Conservation (phyloP, 441 rosid species). For the Arabidopsis lyrata region DNA sequence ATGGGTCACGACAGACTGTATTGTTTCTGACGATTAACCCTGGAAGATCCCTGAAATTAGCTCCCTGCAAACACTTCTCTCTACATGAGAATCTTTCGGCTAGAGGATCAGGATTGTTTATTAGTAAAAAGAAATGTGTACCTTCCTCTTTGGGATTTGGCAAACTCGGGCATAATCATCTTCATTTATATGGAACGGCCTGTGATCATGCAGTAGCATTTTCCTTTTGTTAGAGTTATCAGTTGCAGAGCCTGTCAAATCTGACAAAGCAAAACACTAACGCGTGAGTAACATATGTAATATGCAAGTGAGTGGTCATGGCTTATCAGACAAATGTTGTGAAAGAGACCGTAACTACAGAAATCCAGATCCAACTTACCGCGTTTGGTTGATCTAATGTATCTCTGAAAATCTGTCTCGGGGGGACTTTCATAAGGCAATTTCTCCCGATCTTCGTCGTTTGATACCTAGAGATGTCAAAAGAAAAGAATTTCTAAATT, state of each 20-base stretch:
- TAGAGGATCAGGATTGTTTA: slow-evolving; percentile 2
- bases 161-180: slow-evolving; percentile 76
- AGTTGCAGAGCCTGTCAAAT: slow-evolving; percentile 59
- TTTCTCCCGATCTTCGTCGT: slow-evolving; percentile 58
- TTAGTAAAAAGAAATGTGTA: slow-evolving; percentile 33
- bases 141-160: slow-evolving; percentile 88
- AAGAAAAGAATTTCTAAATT: neutral
- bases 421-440: slow-evolving; percentile 67
- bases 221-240: slow-evolving; percentile 42
- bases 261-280: slow-evolving; percentile 49
- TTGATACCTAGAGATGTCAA: slow-evolving; percentile 49
- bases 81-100: slow-evolving; percentile 44
- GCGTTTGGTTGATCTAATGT: slow-evolving; percentile 68
- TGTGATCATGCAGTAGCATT: slow-evolving; percentile 70
- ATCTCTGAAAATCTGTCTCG: slow-evolving; percentile 83
- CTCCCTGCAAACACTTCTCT: slow-evolving; percentile 61
- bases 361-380: slow-evolving; percentile 46
- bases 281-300: slow-evolving; percentile 29
- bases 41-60: slow-evolving; percentile 87
- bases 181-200: slow-evolving; percentile 56
- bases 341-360: slow-evolving; percentile 16
- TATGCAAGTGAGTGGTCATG: slow-evolving; percentile 10
- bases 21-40: slow-evolving; percentile 72
- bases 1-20: slow-evolving; percentile 66
- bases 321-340: neutral